Base-by-base conservation (phyloP, 2,329 filamentous ascomycete species). In the Blumeria graminis region DNA sequence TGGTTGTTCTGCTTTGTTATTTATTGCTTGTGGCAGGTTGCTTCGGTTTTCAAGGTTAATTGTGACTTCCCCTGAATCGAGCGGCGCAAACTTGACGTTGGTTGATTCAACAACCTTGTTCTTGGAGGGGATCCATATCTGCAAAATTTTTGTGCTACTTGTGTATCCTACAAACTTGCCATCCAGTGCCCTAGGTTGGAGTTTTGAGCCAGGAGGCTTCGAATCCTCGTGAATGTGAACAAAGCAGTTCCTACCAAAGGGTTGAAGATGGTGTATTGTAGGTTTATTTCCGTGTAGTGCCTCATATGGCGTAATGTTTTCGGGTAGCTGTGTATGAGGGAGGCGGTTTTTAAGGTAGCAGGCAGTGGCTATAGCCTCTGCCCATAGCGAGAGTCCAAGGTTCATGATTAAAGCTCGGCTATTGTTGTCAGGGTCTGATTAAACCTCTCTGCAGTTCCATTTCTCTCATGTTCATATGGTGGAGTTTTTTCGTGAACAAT, bases 401-500 rank as follows among this genome's bases (percentile, higher is more conserved):
- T 39, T 48, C 16, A 54, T 39, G 13, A 54, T 54, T 5, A 54
- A 22, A 38, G 51, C 1, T 11, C 51, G 34, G 51, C 51, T 16
- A 54, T 54, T 41, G 51, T 41, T 39, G 51, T 41, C 41, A 54
- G 13, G 13, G 9, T 55, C 11, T 34, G 36, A 45, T 55, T 53
- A 11, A 36, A 53, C n/a, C 18, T 28, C 45, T 55, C 18, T 8
- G 53, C 38, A n/a, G 11, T 33, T 43, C 53, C 53, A 33, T 55
- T 55, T 55, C 36, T 18, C 18, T 55, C 53, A 34, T 55, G 53
- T 43, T 34, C 38, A 55, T 33, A 45, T 6, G 53, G 36, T 3
- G 53, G 36, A 22, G 22, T 32, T 45, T 33, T 55, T 45, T 55
- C 51, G 35, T 55, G 36, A 32, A 55, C 22, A n/a, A 55, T 55